Percentiles rank a stretch among this genome's conserved stretches.
Conservation (phyloP, 2,329 filamentous ascomycete species). For the Epichloe bromicola region DNA sequence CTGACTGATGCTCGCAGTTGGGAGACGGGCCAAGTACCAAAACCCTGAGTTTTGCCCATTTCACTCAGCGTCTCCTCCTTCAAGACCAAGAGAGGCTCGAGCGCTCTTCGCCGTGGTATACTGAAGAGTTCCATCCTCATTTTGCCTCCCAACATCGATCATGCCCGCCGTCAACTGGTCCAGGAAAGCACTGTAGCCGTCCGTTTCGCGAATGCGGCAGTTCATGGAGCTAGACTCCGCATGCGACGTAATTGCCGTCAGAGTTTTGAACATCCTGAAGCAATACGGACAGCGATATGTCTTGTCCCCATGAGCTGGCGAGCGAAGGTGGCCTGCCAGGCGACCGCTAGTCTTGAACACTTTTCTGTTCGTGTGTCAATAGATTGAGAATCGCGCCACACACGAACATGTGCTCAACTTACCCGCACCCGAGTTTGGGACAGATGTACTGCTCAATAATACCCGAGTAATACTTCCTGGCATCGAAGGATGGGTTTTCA, state of each 20-base stretch:
- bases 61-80: neutral
- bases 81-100: neutral
- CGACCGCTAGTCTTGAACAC: slow-evolving; percentile 20
- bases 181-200: slow-evolving; percentile 21
- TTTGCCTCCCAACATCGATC: slow-evolving; percentile 12
- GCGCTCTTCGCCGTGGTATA: slow-evolving; percentile 13
- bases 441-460: slow-evolving; percentile 36
- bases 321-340: slow-evolving; percentile 31
- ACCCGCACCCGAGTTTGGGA: slow-evolving; percentile 39
- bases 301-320: slow-evolving; percentile 24
- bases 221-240: slow-evolving; percentile 29
- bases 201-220: slow-evolving; percentile 30
- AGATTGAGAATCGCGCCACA: neutral
- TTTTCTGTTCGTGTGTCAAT: slow-evolving; percentile 20
- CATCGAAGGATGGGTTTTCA: slow-evolving; percentile 30
- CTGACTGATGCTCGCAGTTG: too few species aligned
- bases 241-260: slow-evolving; percentile 33
- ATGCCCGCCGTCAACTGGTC: slow-evolving; percentile 21
- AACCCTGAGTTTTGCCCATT: neutral
- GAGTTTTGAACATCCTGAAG: slow-evolving; percentile 24
- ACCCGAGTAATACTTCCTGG: slow-evolving; percentile 30
- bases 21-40: neutral
- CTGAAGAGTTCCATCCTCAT: slow-evolving; percentile 16
- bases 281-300: slow-evolving; percentile 33
- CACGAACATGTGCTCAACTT: slow-evolving; percentile 13